These are phyloP conservation scores for Periglandula ipomoeae DNA, from an alignment of 2,329 filamentous ascomycete species.

Conservation along the genomic window DNA sequence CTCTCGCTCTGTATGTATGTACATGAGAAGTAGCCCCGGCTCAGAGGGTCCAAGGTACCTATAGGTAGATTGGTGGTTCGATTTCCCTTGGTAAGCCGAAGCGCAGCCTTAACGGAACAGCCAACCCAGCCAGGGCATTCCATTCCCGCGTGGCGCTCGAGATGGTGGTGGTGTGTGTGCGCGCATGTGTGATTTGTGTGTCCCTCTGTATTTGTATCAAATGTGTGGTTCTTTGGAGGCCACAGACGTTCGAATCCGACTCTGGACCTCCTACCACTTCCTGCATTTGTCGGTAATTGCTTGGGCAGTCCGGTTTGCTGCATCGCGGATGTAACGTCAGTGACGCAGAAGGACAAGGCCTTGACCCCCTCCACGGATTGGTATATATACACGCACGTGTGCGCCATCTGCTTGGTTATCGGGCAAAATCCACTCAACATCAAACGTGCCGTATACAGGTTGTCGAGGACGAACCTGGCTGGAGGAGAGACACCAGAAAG, in stretches of 20 bases:
- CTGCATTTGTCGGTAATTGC: slow-evolving; percentile 12
- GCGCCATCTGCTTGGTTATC: slow-evolving; percentile 1
- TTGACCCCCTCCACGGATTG: slow-evolving; percentile 3
- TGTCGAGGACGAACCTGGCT: slow-evolving; percentile 1
- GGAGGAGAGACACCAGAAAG: slow-evolving; percentile 8
- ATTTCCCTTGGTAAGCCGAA: neutral
- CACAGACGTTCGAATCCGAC: slow-evolving; percentile 9
- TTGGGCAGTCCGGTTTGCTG: slow-evolving; percentile 7
- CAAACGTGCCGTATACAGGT: slow-evolving; percentile 3
- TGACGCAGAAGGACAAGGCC: slow-evolving; percentile 14
- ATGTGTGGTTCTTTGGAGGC: slow-evolving; percentile 8
- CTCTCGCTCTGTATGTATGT: neutral
- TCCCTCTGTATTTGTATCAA: slow-evolving; percentile 5
- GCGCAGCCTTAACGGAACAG: neutral
- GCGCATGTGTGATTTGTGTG: slow-evolving; percentile 5
- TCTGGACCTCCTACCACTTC: slow-evolving; percentile 6
- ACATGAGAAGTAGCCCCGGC: neutral
- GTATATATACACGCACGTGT: slow-evolving; percentile 10
- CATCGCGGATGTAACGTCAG: slow-evolving; percentile 17
- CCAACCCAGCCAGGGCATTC: neutral
- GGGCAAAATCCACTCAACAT: slow-evolving; percentile 5
- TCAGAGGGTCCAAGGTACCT: too few species aligned
- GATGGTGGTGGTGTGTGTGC: slow-evolving; percentile 5
- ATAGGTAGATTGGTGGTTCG: neutral
- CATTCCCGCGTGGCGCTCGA: slow-evolving; percentile 9